Percentiles rank a stretch among this genome's conserved stretches.
These are phyloP conservation scores for Maudiozyma humilis DNA, from an alignment of 1,139 yeast species.

Conservation along the genomic window DNA sequence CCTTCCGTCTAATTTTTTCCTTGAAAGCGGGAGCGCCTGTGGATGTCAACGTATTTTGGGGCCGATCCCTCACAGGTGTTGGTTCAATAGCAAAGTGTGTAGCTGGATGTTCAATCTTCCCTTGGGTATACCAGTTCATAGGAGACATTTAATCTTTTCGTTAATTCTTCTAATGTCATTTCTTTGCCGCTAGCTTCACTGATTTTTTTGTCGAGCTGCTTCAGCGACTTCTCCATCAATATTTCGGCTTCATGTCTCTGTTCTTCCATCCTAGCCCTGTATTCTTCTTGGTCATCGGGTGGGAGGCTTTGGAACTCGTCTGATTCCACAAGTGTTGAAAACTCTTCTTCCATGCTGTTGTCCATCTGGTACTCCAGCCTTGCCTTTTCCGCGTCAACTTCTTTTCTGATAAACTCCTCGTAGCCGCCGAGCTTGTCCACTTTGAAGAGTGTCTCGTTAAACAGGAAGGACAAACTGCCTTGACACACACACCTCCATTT, in stretches of 20 bases:
- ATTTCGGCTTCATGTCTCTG: constrained; percentile 18
- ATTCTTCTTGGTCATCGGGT: constrained; percentile 31
- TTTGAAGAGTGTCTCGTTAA: constrained; percentile 36
- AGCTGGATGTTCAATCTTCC: not conserved
- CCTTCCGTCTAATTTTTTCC: too few relatives aligned
- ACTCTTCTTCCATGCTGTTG: constrained; percentile 32
- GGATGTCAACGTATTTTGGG: too few relatives aligned
- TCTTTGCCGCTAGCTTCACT: constrained; percentile 25
- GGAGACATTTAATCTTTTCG: constrained; percentile 36
- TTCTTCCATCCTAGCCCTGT: constrained; percentile 23
- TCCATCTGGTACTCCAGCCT: constrained; percentile 32
- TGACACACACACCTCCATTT: constrained; percentile 42
- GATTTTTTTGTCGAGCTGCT: constrained; percentile 24
- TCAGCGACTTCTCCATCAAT: constrained; percentile 21
- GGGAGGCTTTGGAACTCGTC: constrained; percentile 33
- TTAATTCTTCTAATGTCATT: constrained; percentile 39
- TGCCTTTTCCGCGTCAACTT: constrained; percentile 31
- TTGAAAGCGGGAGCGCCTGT: too few relatives aligned
- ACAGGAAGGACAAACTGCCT: constrained; percentile 37
- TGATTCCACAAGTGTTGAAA: constrained; percentile 33
- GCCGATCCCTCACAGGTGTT: too few relatives aligned
- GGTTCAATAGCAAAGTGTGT: too few relatives aligned
- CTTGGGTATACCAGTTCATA: constrained; percentile 34
- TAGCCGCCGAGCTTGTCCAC: constrained; percentile 41
- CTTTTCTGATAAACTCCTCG: constrained; percentile 34